phyloP scores from a whole-genome alignment of 441 rosid genomes.

The Raphanus hybrid region DNA sequence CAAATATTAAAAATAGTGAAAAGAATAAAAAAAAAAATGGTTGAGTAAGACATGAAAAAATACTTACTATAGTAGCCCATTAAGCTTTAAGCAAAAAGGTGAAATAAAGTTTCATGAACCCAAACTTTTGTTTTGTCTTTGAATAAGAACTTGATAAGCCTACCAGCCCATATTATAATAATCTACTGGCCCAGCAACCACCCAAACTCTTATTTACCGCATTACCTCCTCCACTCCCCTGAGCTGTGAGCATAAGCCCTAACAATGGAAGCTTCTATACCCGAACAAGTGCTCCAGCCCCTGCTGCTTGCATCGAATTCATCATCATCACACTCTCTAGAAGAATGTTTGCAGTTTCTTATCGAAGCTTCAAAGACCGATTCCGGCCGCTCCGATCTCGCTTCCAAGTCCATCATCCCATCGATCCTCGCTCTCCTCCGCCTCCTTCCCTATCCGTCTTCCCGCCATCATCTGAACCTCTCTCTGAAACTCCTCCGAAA shows the following conservation, averaged over 20 bases:
- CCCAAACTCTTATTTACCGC: background rate
- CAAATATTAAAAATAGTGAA: too few species aligned
- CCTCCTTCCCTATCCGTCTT: conserved; percentile 43
- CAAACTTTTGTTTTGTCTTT: background rate
- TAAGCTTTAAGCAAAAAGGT: too few species aligned
- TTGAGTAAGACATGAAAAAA: too few species aligned
- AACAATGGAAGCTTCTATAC: conserved; percentile 35
- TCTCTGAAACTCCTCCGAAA: conserved; percentile 70
- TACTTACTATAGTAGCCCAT: too few species aligned
- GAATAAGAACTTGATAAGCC: too few species aligned
- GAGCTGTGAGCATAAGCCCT: background rate
- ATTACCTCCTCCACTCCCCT: background rate
- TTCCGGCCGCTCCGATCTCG: conserved; percentile 64
- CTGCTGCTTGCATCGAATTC: conserved; percentile 51
- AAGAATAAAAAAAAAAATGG: too few species aligned
- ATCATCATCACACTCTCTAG: conserved; percentile 44
- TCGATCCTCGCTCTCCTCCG: conserved; percentile 50
- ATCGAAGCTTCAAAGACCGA: conserved; percentile 48
- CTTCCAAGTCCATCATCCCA: conserved; percentile 57
- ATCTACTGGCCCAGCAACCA: background rate
- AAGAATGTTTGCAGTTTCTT: conserved; percentile 57
- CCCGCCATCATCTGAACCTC: conserved; percentile 44
- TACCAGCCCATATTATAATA: background rate
- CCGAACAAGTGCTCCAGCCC: conserved; percentile 47
- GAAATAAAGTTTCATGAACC: background rate